Evolutionary conservation across 306 rosid species (phyloP).

Genomic region (Vigna hirtella): DNA sequence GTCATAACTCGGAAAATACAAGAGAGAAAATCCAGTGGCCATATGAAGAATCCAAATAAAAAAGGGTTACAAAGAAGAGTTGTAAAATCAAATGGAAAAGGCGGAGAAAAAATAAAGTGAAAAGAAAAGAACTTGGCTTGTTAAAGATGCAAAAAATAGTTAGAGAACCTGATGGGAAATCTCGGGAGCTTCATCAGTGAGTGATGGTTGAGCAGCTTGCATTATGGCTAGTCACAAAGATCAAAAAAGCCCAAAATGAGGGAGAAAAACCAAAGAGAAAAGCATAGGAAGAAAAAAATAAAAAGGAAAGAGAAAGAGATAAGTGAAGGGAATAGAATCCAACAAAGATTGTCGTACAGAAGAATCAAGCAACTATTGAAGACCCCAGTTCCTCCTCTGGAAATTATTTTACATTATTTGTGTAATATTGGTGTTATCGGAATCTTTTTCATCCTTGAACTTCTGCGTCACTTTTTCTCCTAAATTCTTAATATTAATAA

Average conservation of each 20-base stretch:
- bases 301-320: neutral
- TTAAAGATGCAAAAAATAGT: neutral
- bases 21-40: neutral
- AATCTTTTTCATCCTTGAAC: neutral
- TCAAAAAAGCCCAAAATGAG: slow-evolving; percentile 13
- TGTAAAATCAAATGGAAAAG: slow-evolving; percentile 15
- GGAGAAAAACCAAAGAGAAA: neutral
- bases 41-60: slow-evolving; percentile 20
- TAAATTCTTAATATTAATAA: too few relatives aligned
- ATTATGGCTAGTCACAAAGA: slow-evolving; percentile 49
- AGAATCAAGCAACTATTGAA: neutral
- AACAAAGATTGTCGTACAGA: slow-evolving; percentile 29
- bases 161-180: slow-evolving; percentile 48
- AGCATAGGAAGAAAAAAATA: neutral
- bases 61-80: neutral
- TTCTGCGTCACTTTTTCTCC: too few relatives aligned
- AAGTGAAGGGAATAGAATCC: neutral
- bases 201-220: slow-evolving; percentile 59
- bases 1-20: slow-evolving; percentile 8
- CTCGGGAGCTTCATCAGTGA: slow-evolving; percentile 38
- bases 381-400: neutral
- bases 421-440: neutral
- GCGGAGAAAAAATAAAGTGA: neutral
- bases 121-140: slow-evolving; percentile 31
- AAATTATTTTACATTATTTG: neutral